Conservation (phyloP, 495 filamentous ascomycete genomes). For the Aspergillus leporis region DNA sequence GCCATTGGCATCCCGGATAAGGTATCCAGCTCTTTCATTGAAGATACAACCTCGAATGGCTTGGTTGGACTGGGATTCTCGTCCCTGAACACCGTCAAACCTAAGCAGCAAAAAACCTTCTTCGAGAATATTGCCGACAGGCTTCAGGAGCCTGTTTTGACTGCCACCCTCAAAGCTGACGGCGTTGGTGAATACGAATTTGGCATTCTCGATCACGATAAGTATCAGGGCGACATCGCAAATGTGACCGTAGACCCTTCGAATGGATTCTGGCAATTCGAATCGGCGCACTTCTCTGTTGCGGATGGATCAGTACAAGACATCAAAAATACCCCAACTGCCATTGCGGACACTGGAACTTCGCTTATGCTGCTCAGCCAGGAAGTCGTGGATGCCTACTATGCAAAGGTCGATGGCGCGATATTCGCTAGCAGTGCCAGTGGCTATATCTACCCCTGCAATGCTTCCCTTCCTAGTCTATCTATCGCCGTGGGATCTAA, state of each 20-base stretch:
- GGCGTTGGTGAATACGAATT: slow-evolving; percentile 75
- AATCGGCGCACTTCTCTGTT: slow-evolving; percentile 58
- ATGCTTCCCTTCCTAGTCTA: slow-evolving; percentile 61
- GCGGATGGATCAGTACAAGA: slow-evolving; percentile 39
- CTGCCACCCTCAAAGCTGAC: slow-evolving; percentile 62
- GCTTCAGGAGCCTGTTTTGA: slow-evolving; percentile 71
- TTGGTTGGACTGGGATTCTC: slow-evolving; percentile 78
- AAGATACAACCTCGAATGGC: slow-evolving; percentile 65
- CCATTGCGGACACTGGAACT: slow-evolving; percentile 73
- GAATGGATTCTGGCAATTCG: slow-evolving; percentile 76
- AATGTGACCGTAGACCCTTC: slow-evolving; percentile 64
- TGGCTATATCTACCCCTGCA: slow-evolving; percentile 69
- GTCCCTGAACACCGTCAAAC: slow-evolving; percentile 70
- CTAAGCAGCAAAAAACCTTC: slow-evolving; percentile 71
- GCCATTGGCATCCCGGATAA: slow-evolving; percentile 68
- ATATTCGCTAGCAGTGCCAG: slow-evolving; percentile 45
- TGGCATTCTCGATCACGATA: slow-evolving; percentile 64
- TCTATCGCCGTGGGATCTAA: slow-evolving; percentile 61
- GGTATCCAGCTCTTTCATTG: slow-evolving; percentile 63
- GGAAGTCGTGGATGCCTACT: slow-evolving; percentile 61
- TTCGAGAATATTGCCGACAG: slow-evolving; percentile 70
- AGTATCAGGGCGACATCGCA: slow-evolving; percentile 63
- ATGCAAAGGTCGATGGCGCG: slow-evolving; percentile 59
- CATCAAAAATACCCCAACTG: slow-evolving; percentile 33
- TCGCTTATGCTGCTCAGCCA: slow-evolving; percentile 70